Percentiles rank a stretch among this genome's conserved stretches.
These are phyloP conservation scores for Monilinia polystroma DNA, from an alignment of 2,329 filamentous ascomycete genomes.

Conservation along the genomic window DNA sequence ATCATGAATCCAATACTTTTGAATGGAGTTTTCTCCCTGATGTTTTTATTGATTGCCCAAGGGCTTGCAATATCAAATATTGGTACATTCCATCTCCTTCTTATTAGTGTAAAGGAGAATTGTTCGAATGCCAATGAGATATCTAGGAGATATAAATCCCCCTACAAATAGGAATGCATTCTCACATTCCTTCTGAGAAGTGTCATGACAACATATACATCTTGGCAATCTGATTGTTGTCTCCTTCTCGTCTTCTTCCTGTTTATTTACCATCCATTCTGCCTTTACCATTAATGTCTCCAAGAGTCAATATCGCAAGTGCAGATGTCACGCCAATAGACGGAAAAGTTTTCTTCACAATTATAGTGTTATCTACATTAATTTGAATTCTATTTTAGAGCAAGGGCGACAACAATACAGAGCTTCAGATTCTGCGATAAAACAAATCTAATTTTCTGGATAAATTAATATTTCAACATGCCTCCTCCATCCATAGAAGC, in stretches of 20 bases:
- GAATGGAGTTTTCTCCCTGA: background rate
- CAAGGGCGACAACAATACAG: background rate
- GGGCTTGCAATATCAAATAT: background rate
- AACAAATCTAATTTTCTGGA: background rate
- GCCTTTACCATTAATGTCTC: background rate
- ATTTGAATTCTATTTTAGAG: background rate
- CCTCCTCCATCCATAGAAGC: slow-evolving; percentile 8
- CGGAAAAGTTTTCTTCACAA: background rate
- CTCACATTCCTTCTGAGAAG: background rate
- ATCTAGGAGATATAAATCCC: background rate
- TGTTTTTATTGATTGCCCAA: background rate
- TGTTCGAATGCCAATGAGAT: slow-evolving; percentile 9
- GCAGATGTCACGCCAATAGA: slow-evolving; percentile 6
- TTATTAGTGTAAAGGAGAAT: background rate
- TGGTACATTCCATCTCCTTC: slow-evolving; percentile 2
- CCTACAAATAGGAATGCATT: slow-evolving; percentile 3
- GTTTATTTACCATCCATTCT: background rate
- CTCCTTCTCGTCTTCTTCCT: background rate
- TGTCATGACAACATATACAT: slow-evolving; percentile 1
- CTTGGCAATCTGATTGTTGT: slow-evolving; percentile 11
- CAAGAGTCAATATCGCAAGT: background rate
- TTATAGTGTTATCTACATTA: background rate
- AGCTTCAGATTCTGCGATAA: background rate
- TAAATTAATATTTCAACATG: slow-evolving; percentile 7
- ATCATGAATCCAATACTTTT: background rate